Conservation (phyloP, 129 eudicot genomes). For the Arctium lappa region DNA sequence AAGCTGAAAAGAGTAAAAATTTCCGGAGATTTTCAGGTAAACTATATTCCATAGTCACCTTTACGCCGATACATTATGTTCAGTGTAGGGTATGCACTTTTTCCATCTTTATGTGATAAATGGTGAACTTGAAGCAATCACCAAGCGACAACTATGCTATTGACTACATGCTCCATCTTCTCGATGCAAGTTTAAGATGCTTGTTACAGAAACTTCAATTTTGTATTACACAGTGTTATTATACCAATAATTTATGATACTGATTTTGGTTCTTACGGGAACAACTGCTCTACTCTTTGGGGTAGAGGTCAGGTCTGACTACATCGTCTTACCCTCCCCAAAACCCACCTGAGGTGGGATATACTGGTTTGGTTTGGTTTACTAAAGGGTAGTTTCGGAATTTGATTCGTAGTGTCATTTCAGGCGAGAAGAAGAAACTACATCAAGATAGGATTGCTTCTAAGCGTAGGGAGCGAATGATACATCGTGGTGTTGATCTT, state of each 20-base stretch:
- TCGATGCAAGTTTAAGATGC: no score
- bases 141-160: neutral
- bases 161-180: neutral
- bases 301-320: no score
- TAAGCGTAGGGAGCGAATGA: slow-evolving; percentile 83
- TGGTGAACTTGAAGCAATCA: neutral
- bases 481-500: slow-evolving; percentile 81
- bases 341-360: neutral
- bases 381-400: neutral
- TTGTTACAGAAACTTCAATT: no score
- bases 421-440: slow-evolving; percentile 90
- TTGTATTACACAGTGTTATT: neutral
- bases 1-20: slow-evolving; percentile 61
- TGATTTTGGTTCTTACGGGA: neutral
- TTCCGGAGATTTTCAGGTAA: slow-evolving; percentile 64
- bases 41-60: neutral
- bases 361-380: neutral
- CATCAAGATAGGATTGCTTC: slow-evolving; percentile 72
- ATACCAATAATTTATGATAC: neutral
- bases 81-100: neutral
- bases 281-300: no score
- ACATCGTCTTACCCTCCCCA: neutral
- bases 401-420: slow-evolving; percentile 10
- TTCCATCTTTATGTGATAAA: neutral
- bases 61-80: neutral